Base-by-base conservation (phyloP, 2,329 filamentous ascomycete species). In the Leptoxyphium fumago region DNA sequence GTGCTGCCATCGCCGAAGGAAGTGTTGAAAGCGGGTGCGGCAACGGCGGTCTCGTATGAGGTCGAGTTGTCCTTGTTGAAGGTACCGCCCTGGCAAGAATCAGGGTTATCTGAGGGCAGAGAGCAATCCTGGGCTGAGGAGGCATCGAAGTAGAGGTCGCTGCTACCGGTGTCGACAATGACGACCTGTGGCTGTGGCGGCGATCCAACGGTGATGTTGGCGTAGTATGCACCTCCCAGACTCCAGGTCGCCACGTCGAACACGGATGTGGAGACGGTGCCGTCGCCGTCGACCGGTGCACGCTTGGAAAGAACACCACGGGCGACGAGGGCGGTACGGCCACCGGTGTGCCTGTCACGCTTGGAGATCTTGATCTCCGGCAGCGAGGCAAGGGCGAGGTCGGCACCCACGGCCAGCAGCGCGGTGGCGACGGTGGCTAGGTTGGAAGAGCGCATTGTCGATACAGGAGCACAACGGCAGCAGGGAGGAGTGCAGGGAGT, bases 151-250 rank as follows among this genome's bases (percentile, higher is more conserved):
- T 58, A 60, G 10, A 60, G 54, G 38, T 61, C 59, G 26, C 51
- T 53, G 41, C 55, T 58, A 38, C 59, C 59, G 39, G 59, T 60
- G 41, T 61, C 59, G 41, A 61, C 51, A 40, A 60, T 55, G 38
- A 60, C 56, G 11, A 52, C 52, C 39, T 58, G 52, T 5, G 44
- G 38, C 49, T 61, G 58, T 9, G 57, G 53, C 11, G 59, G 59
- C 2, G 56, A 60, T 14, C 59, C 59, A 13, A 59, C 53, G 10
- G 57, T 58, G 39, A 61, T 52, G 43, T 61, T 61, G 29, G 56
- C 55, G 47, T 61, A 61, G 45, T 61, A 61, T 40, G 57, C 58
- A 32, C 58, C 58, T 15, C 58, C 58, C 18, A 38, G 43, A 44
- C 49, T 54, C 53, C 54, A 61, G 13, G 53, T 52, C 41, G 55